Evolutionary conservation across 768 basidiomycete species (phyloP).

Genomic region (Trametes sanguinea): DNA sequence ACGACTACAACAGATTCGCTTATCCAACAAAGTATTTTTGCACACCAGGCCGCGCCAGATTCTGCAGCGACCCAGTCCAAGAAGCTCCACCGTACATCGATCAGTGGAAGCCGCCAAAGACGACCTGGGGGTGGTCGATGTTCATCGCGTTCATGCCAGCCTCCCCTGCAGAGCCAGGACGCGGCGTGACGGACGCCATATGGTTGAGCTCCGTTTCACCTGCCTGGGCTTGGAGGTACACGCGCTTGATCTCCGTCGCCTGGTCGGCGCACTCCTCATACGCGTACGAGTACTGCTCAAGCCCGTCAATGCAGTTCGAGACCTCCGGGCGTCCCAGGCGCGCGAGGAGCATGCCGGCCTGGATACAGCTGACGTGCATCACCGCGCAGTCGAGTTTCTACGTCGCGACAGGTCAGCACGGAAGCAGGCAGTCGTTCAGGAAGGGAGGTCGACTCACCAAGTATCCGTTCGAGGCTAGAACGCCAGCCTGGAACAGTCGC

Average conservation of each 20-base stretch:
- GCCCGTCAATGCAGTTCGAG: constrained; percentile 76
- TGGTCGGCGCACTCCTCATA: constrained; percentile 86
- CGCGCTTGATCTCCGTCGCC: constrained; percentile 60
- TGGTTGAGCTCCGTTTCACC: constrained; percentile 44
- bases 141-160: constrained; percentile 20
- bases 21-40: not conserved
- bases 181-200: constrained; percentile 40
- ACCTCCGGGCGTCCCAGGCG: constrained; percentile 83
- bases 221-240: constrained; percentile 45
- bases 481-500: constrained; percentile 56
- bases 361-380: constrained; percentile 84
- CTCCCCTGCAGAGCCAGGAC: constrained; percentile 11
- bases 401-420: not conserved
- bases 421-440: not conserved
- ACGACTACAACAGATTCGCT: not conserved
- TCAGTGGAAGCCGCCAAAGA: constrained; percentile 7
- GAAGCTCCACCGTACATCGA: not conserved
- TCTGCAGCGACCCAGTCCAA: not conserved
- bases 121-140: constrained; percentile 21
- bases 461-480: constrained; percentile 86
- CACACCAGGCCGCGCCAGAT: no score
- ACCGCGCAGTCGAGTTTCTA: constrained; percentile 85
- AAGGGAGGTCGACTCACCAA: constrained; percentile 48
- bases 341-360: constrained; percentile 81
- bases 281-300: constrained; percentile 86